Percentiles rank a stretch among this genome's conserved stretches.
phyloP scores from a whole-genome alignment of 768 basidiomycete genomes.

The Tricholoma furcatifolium region DNA sequence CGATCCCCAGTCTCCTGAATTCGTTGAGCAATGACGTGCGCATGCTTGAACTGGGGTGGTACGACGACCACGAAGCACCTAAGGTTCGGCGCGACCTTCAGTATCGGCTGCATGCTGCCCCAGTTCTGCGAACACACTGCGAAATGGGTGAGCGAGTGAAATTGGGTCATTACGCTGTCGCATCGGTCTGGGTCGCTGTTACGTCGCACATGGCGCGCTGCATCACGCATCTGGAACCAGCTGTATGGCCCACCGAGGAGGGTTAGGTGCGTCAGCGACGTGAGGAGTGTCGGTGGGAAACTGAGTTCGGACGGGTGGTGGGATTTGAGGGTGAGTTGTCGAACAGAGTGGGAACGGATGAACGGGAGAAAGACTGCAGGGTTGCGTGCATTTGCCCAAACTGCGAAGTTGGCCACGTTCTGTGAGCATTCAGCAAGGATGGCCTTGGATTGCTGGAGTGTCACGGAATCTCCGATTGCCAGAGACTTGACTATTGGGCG shows the following conservation, averaged over 20 bases:
- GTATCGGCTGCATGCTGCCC: slow-evolving; percentile 20
- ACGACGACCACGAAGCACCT: slow-evolving; percentile 21
- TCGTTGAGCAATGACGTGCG: slow-evolving; percentile 15
- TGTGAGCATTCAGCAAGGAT: slow-evolving; percentile 18
- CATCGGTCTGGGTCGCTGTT: slow-evolving; percentile 1
- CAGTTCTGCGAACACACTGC: slow-evolving; percentile 22
- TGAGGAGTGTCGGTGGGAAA: slow-evolving; percentile 19
- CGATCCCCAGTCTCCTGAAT: slow-evolving; percentile 19
- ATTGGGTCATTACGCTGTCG: slow-evolving; percentile 7
- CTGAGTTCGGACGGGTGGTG: slow-evolving; percentile 17
- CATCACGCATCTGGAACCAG: slow-evolving; percentile 21
- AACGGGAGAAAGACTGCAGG: slow-evolving; percentile 20
- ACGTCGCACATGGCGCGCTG: slow-evolving; percentile 11
- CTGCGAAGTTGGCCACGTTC: slow-evolving; percentile 14
- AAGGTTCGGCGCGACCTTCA: slow-evolving; percentile 17
- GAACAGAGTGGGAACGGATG: slow-evolving; percentile 14
- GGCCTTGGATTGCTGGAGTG: slow-evolving; percentile 18
- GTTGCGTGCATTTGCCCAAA: slow-evolving; percentile 17
- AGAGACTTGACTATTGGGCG: slow-evolving; percentile 9
- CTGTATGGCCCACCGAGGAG: slow-evolving; percentile 20
- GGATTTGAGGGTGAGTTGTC: slow-evolving; percentile 11
- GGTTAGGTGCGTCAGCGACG: slow-evolving; percentile 24
- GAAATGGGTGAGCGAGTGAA: slow-evolving; percentile 20
- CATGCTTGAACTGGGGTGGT: slow-evolving; percentile 12
- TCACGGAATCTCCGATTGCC: slow-evolving; percentile 17